Conservation (phyloP, 2,329 filamentous ascomycete genomes). For the Sarocladiaceae sp. region DNA sequence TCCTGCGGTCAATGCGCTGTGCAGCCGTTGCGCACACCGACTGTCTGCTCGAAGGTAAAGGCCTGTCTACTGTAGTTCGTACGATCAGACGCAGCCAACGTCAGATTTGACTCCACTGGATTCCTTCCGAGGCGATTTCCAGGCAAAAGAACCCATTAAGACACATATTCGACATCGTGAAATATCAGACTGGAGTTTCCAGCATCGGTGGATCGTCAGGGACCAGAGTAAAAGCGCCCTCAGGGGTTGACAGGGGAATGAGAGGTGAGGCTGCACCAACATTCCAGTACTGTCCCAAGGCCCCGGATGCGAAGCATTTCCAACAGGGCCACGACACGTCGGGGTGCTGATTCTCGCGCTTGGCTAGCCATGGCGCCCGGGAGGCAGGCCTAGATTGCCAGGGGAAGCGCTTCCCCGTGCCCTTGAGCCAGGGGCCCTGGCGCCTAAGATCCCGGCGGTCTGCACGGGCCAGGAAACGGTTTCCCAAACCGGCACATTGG, state of each 20-base stretch:
- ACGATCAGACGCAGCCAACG: no score
- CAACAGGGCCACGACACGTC: conserved; percentile 4
- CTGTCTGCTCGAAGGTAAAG: no score
- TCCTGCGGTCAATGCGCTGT: no score
- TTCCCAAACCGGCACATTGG: background rate
- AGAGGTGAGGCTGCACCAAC: background rate
- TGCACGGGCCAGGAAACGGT: conserved; percentile 9
- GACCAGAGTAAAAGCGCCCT: background rate
- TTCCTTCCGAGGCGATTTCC: no score
- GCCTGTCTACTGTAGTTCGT: no score
- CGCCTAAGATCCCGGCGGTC: background rate
- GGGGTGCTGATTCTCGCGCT: background rate
- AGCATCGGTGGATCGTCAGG: no score
- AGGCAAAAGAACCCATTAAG: no score
- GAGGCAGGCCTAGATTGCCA: background rate
- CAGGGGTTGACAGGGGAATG: conserved; percentile 3
- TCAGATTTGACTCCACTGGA: no score
- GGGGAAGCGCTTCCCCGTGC: conserved; percentile 1
- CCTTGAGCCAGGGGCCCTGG: background rate
- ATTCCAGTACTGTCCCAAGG: conserved; percentile 8
- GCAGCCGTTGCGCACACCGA: no score
- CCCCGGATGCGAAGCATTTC: conserved; percentile 1
- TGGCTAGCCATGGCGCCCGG: no score
- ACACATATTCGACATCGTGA: no score
- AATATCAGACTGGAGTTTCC: background rate